phyloP scores from a whole-genome alignment of 1,139 yeast species.

The Sugiyamaella grinbergsii region DNA sequence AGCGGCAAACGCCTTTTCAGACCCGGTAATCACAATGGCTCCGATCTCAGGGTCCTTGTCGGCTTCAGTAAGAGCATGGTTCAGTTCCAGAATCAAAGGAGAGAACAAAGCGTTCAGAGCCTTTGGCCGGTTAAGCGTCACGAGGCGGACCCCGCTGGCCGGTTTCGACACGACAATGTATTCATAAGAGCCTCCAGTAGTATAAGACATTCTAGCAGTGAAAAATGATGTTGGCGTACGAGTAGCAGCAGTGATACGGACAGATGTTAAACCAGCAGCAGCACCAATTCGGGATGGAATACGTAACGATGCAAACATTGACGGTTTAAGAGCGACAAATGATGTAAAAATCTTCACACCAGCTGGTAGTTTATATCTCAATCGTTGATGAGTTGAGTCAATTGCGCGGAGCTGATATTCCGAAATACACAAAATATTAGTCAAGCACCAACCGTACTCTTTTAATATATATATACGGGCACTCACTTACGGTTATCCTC shows the following conservation, averaged over 20 bases:
- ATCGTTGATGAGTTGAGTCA: no score
- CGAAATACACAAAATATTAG: no score
- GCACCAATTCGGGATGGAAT: constrained; percentile 5
- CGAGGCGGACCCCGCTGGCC: constrained; percentile 47
- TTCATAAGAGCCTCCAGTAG: constrained; percentile 43
- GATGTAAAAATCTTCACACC: no score
- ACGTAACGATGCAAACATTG: constrained; percentile 17
- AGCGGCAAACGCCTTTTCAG: constrained; percentile 53
- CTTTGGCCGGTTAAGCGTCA: constrained; percentile 64
- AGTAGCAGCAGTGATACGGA: not conserved
- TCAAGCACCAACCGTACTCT: no score
- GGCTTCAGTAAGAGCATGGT: constrained; percentile 46
- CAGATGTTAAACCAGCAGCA: not conserved
- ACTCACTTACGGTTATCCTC: not conserved
- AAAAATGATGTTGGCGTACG: constrained; percentile 8
- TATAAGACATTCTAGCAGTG: constrained; percentile 27
- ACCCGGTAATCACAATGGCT: constrained; percentile 53
- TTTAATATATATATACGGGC: not conserved
- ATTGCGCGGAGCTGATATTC: no score
- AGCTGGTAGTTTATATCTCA: no score
- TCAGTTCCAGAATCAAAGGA: constrained; percentile 48
- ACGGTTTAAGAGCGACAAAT: no score
- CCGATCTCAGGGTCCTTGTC: constrained; percentile 47
- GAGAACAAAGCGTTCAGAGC: constrained; percentile 66
- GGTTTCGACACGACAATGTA: constrained; percentile 47